Percentiles rank a stretch among this genome's conserved stretches.
Evolutionary conservation across 768 basidiomycete species (phyloP).

Genomic region (Phlebiopsis gigantea): DNA sequence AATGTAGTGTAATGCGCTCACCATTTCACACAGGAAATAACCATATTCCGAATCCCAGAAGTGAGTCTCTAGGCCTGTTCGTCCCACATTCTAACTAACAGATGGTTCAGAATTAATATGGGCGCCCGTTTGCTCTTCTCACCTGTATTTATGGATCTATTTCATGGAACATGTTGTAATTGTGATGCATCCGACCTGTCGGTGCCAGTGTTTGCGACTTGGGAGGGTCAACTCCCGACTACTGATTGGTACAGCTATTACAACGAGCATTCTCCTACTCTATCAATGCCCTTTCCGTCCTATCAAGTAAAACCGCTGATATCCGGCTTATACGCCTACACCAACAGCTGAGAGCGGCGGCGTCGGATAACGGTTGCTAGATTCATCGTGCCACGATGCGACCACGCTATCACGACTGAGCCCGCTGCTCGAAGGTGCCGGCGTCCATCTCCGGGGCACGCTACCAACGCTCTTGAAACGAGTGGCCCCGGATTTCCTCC

Average conservation of each 20-base stretch:
- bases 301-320: too few species aligned
- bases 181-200: neutral
- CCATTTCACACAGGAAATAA: slow-evolving; percentile 58
- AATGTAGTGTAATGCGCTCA: neutral
- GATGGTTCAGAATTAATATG: slow-evolving; percentile 28
- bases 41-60: slow-evolving; percentile 87
- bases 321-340: too few species aligned
- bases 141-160: slow-evolving; percentile 20
- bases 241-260: neutral
- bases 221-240: neutral
- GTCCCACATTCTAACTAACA: neutral
- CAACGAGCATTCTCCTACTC: neutral
- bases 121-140: slow-evolving; percentile 16
- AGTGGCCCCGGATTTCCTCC: neutral
- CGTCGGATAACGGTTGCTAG: neutral
- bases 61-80: slow-evolving; percentile 32
- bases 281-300: too few species aligned
- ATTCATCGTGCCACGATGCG: slow-evolving; percentile 3
- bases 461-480: slow-evolving; percentile 15
- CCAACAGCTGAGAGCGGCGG: neutral
- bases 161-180: slow-evolving; percentile 1
- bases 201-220: neutral
- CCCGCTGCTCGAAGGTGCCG: slow-evolving; percentile 8
- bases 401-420: slow-evolving; percentile 9
- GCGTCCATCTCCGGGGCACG: slow-evolving; percentile 11